Percentiles rank a stretch among this genome's conserved stretches.
Conservation (phyloP, 2,329 filamentous ascomycete species). For the Colletotrichum tamarilloi region DNA sequence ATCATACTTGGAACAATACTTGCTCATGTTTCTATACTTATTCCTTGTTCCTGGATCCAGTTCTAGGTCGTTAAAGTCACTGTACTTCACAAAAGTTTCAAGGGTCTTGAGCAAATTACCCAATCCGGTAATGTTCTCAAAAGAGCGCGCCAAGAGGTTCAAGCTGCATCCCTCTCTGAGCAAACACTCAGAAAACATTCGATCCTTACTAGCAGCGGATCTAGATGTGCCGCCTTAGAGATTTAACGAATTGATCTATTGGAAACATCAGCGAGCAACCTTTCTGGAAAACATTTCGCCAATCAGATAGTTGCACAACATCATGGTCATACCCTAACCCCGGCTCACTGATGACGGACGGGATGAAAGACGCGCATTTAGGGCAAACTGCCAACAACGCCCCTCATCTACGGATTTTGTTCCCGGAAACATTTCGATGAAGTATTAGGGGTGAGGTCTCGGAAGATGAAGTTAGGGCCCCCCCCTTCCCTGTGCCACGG, state of each 20-base stretch:
- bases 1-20: not conserved
- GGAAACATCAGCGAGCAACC: not conserved
- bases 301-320: not conserved
- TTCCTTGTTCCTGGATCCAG: not conserved
- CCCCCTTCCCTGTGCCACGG: not conserved
- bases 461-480: not conserved
- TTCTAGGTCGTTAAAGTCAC: not conserved
- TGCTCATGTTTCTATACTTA: not conserved
- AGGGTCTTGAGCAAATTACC: conserved; percentile 27
- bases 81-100: conserved; percentile 4
- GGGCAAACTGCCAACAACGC: not conserved
- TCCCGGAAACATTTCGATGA: not conserved
- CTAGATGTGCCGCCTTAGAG: not conserved
- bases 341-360: not conserved
- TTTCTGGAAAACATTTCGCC: not conserved
- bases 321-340: not conserved
- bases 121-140: conserved; percentile 22
- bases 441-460: too few relatives aligned
- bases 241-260: not conserved
- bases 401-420: not conserved
- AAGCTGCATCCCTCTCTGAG: not conserved
- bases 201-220: not conserved
- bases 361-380: not conserved
- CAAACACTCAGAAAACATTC: not conserved
- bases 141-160: conserved; percentile 26